Percentiles rank a stretch among this genome's conserved stretches.
Evolutionary conservation across 768 basidiomycete genomes (phyloP).

Genomic region (Cystofilobasidium ferigula): DNA sequence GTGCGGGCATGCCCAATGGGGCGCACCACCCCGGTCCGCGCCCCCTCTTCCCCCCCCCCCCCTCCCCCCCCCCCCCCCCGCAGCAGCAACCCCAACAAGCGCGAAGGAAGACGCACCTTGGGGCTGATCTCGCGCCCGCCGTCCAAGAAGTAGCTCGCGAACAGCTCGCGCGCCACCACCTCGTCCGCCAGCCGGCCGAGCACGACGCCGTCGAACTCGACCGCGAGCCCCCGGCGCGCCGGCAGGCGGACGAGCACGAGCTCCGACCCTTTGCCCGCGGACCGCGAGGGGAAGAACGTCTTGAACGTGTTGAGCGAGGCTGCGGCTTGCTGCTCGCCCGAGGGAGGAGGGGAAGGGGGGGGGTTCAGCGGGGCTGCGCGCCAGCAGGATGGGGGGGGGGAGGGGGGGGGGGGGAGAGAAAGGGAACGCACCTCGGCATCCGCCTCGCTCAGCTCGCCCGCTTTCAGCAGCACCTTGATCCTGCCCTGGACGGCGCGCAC

Average conservation of each 20-base stretch:
- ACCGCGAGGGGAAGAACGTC: constrained; percentile 46
- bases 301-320: constrained; percentile 60
- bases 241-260: constrained; percentile 49
- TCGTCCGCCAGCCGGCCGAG: constrained; percentile 59
- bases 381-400: constrained; percentile 48
- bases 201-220: constrained; percentile 44
- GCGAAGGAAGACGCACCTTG: constrained; percentile 3
- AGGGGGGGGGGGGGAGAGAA: constrained; percentile 41
- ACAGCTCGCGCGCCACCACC: constrained; percentile 53
- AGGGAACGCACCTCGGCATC: constrained; percentile 42
- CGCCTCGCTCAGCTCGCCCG: constrained; percentile 50
- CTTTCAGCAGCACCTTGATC: constrained; percentile 47
- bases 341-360: constrained; percentile 39
- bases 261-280: constrained; percentile 43
- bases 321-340: constrained; percentile 54
- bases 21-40: not conserved
- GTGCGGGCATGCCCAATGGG: no score
- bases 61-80: not conserved
- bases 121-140: constrained; percentile 5
- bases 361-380: not conserved
- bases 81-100: not conserved
- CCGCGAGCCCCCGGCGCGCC: constrained; percentile 30
- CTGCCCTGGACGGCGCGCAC: constrained; percentile 60
- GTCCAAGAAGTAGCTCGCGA: constrained; percentile 39
- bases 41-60: not conserved